These are phyloP conservation scores for Leptomonas pyrrhocoris DNA, from an alignment of 208 protist genomes.

Conservation along the genomic window DNA sequence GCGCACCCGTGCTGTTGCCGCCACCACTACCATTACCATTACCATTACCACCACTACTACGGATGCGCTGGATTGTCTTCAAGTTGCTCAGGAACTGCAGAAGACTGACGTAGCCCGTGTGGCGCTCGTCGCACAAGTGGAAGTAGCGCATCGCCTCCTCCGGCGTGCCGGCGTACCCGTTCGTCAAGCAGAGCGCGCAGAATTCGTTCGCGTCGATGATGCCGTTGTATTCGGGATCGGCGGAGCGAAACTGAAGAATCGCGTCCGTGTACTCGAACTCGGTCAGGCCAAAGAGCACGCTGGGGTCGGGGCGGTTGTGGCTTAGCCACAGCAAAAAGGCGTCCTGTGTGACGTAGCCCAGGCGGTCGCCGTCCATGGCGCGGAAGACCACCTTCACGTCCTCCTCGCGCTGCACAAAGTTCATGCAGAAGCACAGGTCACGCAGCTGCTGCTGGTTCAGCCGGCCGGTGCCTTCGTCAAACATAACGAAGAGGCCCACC, in stretches of 20 bases:
- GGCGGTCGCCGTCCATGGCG: constrained; percentile 63
- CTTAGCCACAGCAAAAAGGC: constrained; percentile 80
- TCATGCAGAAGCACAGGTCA: constrained; percentile 74
- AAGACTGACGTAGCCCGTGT: constrained; percentile 33
- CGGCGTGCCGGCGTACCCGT: constrained; percentile 34
- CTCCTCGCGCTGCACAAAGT: constrained; percentile 67
- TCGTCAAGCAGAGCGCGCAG: constrained; percentile 35
- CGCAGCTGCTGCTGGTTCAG: constrained; percentile 57
- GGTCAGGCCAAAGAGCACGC: constrained; percentile 69
- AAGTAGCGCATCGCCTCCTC: constrained; percentile 44
- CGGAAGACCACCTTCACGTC: constrained; percentile 71
- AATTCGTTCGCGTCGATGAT: constrained; percentile 62
- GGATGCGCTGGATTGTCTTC: constrained; percentile 16
- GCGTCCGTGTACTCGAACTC: constrained; percentile 82
- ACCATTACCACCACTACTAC: not conserved
- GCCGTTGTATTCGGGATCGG: constrained; percentile 74
- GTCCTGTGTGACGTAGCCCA: constrained; percentile 47
- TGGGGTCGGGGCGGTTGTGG: constrained; percentile 70
- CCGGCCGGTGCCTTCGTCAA: constrained; percentile 74
- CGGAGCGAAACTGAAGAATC: constrained; percentile 84
- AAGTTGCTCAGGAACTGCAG: constrained; percentile 39
- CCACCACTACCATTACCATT: not conserved
- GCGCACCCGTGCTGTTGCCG: not conserved
- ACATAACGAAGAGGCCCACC: constrained; percentile 80
- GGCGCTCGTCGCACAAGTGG: constrained; percentile 31